A percentile compares a stretch with the other conserved stretches of the same genome.
Evolutionary conservation across 2,329 filamentous ascomycete species (phyloP).

Genomic region (Cadophora malorum): DNA sequence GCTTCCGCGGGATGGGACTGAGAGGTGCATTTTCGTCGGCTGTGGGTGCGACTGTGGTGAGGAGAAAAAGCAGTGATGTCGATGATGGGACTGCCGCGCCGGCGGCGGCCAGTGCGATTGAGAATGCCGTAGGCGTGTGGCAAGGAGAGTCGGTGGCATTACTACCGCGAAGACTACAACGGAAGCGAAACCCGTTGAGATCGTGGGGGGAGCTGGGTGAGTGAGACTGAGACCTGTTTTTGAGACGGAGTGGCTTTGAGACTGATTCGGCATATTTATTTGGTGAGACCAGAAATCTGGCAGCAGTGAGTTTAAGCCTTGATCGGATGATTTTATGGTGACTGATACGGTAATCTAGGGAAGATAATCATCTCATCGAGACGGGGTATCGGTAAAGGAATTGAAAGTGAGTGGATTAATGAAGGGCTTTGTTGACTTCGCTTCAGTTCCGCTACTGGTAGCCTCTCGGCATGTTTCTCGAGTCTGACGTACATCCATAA

Average conservation of each 20-base stretch:
- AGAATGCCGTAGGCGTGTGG: neutral
- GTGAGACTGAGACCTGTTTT: constrained; percentile 7
- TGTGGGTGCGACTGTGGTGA: neutral
- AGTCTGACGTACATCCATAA: constrained; percentile 48
- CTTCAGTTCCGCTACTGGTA: constrained; percentile 39
- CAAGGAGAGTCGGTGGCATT: neutral
- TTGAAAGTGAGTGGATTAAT: neutral
- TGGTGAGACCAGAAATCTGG: constrained; percentile 30
- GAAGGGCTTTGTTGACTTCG: constrained; percentile 19
- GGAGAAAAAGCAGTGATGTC: constrained; percentile 6
- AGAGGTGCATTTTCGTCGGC: constrained; percentile 5
- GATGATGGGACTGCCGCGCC: neutral
- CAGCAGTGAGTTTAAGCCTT: constrained; percentile 29
- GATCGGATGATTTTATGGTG: neutral
- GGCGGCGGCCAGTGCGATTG: neutral
- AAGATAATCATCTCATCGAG: constrained; percentile 48
- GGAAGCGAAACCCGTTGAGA: constrained; percentile 9
- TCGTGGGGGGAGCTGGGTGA: constrained; percentile 28
- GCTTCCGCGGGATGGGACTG: neutral
- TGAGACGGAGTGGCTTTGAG: neutral
- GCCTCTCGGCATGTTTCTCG: constrained; percentile 39
- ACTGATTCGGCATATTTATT: constrained; percentile 13
- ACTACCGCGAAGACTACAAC: neutral
- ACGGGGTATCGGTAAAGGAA: constrained; percentile 44
- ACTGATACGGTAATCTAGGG: constrained; percentile 25